A percentile compares a stretch with the other conserved stretches of the same genome.
phyloP scores from a whole-genome alignment of 805 yeast genomes.

The Metschnikowia cerradonensis region DNA sequence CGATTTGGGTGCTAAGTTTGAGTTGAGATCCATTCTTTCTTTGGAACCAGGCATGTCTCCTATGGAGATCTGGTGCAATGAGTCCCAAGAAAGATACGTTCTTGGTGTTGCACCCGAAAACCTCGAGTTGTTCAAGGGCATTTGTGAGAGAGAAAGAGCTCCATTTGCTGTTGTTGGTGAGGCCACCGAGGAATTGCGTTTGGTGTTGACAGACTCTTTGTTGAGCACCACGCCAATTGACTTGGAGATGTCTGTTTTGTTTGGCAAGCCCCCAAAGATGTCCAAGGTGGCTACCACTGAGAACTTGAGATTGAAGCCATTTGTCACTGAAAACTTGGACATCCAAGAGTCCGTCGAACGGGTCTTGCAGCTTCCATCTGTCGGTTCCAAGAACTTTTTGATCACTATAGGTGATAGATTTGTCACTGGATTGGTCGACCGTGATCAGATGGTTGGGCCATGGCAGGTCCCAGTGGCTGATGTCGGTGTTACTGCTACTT shows the following conservation, averaged over 20 bases:
- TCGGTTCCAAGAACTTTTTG: conserved; percentile 90
- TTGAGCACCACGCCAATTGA: conserved; percentile 87
- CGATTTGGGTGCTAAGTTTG: conserved; percentile 89
- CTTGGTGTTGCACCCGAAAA: conserved; percentile 84
- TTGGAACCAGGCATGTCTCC: conserved; percentile 99
- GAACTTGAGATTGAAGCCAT: conserved; percentile 47
- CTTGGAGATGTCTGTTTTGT: conserved; percentile 88
- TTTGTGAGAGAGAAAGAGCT: conserved; percentile 94
- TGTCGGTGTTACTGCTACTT: conserved; percentile 92
- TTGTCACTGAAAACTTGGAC: conserved; percentile 29
- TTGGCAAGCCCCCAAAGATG: conserved; percentile 97
- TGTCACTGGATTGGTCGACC: conserved; percentile 93
- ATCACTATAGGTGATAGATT: conserved; percentile 98
- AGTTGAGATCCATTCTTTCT: conserved; percentile 82
- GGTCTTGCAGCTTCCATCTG: conserved; percentile 86
- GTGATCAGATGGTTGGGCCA: conserved; percentile 99
- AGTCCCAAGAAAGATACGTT: conserved; percentile 97
- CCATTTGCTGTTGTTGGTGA: conserved; percentile 93
- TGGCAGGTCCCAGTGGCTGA: conserved; percentile 99
- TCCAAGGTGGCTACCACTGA: conserved; percentile 67
- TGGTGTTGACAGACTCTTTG: conserved; percentile 74
- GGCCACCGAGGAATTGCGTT: conserved; percentile 83
- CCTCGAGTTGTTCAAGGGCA: conserved; percentile 62
- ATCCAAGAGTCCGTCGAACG: conserved; percentile 69
- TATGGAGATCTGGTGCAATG: conserved; percentile 99